Evolutionary conservation across 1,139 yeast species (phyloP).

Genomic region (Pichia norvegensis): DNA sequence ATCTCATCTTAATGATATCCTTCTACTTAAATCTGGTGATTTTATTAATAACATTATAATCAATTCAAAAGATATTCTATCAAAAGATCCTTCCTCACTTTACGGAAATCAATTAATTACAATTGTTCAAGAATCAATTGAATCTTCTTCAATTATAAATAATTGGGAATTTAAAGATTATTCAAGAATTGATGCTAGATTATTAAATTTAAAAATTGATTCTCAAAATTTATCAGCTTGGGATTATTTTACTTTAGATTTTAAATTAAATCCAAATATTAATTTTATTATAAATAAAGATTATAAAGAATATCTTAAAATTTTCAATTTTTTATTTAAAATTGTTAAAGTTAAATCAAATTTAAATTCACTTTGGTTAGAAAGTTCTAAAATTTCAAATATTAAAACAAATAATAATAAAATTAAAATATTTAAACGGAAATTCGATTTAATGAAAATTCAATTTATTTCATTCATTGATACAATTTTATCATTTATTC

Average conservation of each 20-base stretch:
- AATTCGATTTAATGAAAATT: slow-evolving; percentile 39
- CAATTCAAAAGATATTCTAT: slow-evolving; percentile 48
- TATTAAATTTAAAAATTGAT: slow-evolving; percentile 53
- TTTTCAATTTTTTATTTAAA: slow-evolving; percentile 83
- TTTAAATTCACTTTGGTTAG: slow-evolving; percentile 42
- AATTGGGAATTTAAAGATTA: slow-evolving; percentile 29
- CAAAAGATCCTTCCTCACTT: slow-evolving; percentile 43
- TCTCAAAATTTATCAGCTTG: slow-evolving; percentile 56
- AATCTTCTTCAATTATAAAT: slow-evolving; percentile 51
- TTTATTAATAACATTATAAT: slow-evolving; percentile 59
- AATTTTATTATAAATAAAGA: slow-evolving; percentile 36
- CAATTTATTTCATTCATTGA: slow-evolving; percentile 41
- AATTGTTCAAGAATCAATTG: slow-evolving; percentile 59
- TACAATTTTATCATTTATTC: slow-evolving; percentile 36
- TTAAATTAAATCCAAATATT: slow-evolving; percentile 56
- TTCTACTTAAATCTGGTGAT: slow-evolving; percentile 71
- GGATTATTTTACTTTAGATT: slow-evolving; percentile 91
- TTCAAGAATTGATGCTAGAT: slow-evolving; percentile 72
- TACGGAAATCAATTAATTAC: slow-evolving; percentile 57
- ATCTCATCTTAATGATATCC: slow-evolving; percentile 45
- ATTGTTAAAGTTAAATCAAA: slow-evolving; percentile 54
- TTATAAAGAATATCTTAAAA: slow-evolving; percentile 59
- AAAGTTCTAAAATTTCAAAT: background rate
- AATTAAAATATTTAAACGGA: slow-evolving; percentile 21
- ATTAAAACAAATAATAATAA: slow-evolving; percentile 31